Conservation (phyloP, 1,139 yeast genomes). For the Kluyveromyces marxianus region DNA sequence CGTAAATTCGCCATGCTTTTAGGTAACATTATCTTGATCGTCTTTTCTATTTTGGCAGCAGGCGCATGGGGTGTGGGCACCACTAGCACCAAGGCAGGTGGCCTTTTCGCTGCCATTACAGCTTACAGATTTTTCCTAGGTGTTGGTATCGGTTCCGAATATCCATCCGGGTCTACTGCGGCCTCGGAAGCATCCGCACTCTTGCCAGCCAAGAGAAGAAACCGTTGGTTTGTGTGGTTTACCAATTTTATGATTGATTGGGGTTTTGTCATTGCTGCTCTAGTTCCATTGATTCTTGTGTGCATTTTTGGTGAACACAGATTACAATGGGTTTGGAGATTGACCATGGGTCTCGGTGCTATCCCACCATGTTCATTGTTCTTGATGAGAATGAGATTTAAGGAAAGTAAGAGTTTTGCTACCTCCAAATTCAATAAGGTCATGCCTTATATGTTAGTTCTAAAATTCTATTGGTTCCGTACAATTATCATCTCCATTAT, state of each 20-base stretch:
- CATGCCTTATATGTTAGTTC: conserved; percentile 60
- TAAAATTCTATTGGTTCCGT: conserved; percentile 84
- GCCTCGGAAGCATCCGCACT: conserved; percentile 85
- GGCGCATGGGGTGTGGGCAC: conserved; percentile 75
- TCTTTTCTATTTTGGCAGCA: conserved; percentile 70
- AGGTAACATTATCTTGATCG: conserved; percentile 63
- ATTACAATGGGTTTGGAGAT: conserved; percentile 82
- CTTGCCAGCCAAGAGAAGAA: conserved; percentile 74
- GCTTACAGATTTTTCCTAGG: conserved; percentile 83
- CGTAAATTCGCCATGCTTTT: conserved; percentile 76
- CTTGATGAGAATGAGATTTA: conserved; percentile 65
- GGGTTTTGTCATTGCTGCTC: conserved; percentile 79
- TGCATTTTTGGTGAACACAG: conserved; percentile 74
- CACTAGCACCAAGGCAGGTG: conserved; percentile 53
- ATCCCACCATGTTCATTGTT: conserved; percentile 76
- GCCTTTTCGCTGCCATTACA: conserved; percentile 69
- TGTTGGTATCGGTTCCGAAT: conserved; percentile 82
- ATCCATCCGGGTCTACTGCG: conserved; percentile 89
- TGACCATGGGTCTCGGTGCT: conserved; percentile 89
- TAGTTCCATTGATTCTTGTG: conserved; percentile 77
- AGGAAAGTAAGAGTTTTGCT: conserved; percentile 63
- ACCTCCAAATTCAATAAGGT: conserved; percentile 63
- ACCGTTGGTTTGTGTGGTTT: conserved; percentile 83
- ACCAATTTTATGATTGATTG: conserved; percentile 82
- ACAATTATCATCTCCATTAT: conserved; percentile 60